phyloP scores from a whole-genome alignment of 768 basidiomycete species.

The Tephrocybe sp. region DNA sequence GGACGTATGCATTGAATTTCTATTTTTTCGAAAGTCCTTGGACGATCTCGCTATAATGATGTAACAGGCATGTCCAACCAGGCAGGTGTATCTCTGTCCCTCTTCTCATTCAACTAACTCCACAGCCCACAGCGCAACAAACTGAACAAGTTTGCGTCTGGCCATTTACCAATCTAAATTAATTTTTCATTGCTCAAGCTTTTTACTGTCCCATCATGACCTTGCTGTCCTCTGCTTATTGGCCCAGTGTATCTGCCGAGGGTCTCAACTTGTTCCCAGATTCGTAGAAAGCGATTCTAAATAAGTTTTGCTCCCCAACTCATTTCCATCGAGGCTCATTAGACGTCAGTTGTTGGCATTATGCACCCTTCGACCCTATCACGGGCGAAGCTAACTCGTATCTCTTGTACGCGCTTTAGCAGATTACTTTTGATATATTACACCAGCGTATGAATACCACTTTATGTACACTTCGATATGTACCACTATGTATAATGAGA shows the following conservation, averaged over 20 bases:
- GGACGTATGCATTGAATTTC: not conserved
- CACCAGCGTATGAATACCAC: no score
- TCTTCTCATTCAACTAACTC: no score
- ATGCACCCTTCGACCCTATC: constrained; percentile 24
- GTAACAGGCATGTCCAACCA: constrained; percentile 13
- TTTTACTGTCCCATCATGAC: constrained; percentile 27
- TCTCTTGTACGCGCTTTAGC: not conserved
- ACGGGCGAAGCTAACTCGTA: constrained; percentile 14
- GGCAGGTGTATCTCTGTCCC: constrained; percentile 7
- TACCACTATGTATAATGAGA: no score
- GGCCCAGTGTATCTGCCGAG: constrained; percentile 22
- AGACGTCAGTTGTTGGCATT: constrained; percentile 19
- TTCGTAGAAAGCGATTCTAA: constrained; percentile 17
- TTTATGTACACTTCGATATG: no score
- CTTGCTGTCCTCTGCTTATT: constrained; percentile 18
- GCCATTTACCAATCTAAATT: not conserved
- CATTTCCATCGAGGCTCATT: not conserved
- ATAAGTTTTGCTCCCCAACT: constrained; percentile 15
- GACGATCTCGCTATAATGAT: not conserved
- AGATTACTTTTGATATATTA: no score
- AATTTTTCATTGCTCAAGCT: no score
- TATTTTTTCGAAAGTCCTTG: constrained; percentile 3
- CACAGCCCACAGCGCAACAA: no score
- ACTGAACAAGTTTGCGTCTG: not conserved
- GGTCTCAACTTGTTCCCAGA: constrained; percentile 20